Percentiles rank a stretch among this genome's conserved stretches.
Conservation (phyloP, 352 stramenopile species). For the Pythium coloratum region DNA sequence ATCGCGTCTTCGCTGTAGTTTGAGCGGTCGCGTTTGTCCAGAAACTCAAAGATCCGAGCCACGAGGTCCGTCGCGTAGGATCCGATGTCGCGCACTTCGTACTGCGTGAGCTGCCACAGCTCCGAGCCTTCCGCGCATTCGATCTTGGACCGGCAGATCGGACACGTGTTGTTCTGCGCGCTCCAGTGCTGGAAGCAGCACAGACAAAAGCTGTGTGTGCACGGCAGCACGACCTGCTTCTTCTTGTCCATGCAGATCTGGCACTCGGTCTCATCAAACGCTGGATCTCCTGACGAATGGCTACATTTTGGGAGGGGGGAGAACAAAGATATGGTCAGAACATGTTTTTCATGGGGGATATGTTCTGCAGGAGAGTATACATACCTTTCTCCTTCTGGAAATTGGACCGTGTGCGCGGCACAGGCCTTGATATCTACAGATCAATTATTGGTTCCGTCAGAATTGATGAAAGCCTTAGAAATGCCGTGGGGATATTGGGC, state of each 20-base stretch:
- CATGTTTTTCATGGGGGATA: background rate
- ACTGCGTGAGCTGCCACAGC: slow-evolving; percentile 69
- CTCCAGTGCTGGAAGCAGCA: slow-evolving; percentile 81
- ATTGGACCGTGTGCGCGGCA: slow-evolving; percentile 58
- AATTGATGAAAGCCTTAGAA: background rate
- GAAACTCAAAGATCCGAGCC: slow-evolving; percentile 75
- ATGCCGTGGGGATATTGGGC: background rate
- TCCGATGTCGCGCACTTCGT: slow-evolving; percentile 67
- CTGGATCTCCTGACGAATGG: slow-evolving; percentile 25
- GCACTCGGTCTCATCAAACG: slow-evolving; percentile 80
- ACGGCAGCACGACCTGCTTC: slow-evolving; percentile 75
- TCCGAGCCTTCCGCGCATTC: slow-evolving; percentile 78
- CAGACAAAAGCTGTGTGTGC: slow-evolving; percentile 77
- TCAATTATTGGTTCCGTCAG: slow-evolving; percentile 4
- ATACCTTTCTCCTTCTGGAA: slow-evolving; percentile 43
- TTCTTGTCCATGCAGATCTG: slow-evolving; percentile 87
- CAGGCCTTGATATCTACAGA: slow-evolving; percentile 60
- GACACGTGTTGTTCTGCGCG: slow-evolving; percentile 75
- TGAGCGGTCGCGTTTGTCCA: slow-evolving; percentile 66
- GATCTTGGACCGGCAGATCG: slow-evolving; percentile 71
- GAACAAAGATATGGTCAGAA: background rate
- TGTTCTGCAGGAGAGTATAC: background rate
- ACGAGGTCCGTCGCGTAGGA: slow-evolving; percentile 81
- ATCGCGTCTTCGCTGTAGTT: slow-evolving; percentile 42
- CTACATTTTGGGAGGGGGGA: background rate